Percentiles rank a stretch among this genome's conserved stretches.
Evolutionary conservation across 768 basidiomycete genomes (phyloP).

Genomic region (Leccinellum rugosiceps): DNA sequence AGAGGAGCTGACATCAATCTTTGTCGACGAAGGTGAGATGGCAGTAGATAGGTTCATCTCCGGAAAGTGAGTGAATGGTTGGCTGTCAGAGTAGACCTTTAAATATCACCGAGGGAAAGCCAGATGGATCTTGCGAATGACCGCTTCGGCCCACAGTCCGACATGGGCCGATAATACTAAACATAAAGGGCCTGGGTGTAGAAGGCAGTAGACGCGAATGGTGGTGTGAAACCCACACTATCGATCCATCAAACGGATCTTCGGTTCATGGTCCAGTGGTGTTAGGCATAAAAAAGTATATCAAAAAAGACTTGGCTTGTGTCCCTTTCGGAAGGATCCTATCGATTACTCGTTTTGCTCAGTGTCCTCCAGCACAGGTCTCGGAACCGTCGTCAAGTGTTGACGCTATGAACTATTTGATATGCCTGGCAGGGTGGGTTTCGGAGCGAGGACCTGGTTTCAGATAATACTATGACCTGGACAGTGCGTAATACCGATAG

Average conservation of each 20-base stretch:
- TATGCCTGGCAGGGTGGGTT: background rate
- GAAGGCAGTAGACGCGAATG: background rate
- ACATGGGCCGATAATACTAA: background rate
- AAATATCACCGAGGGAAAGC: background rate
- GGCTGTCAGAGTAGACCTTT: background rate
- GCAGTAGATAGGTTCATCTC: conserved; percentile 1
- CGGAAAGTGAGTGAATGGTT: background rate
- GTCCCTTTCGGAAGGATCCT: background rate
- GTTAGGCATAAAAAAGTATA: background rate
- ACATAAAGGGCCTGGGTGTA: background rate
- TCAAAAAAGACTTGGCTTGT: background rate
- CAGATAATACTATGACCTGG: background rate
- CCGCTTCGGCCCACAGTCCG: background rate
- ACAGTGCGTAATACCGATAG: background rate
- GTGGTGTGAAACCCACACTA: background rate
- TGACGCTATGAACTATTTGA: background rate
- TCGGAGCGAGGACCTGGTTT: background rate
- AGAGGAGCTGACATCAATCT: background rate
- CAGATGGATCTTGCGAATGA: background rate
- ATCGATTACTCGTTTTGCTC: background rate
- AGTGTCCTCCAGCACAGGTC: background rate
- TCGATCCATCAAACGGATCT: background rate
- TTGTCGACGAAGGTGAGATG: background rate
- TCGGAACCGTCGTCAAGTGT: background rate
- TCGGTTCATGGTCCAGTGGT: background rate